Base-by-base conservation (phyloP, 176 grass and related monocot species). In the Ensete ventricosum region DNA sequence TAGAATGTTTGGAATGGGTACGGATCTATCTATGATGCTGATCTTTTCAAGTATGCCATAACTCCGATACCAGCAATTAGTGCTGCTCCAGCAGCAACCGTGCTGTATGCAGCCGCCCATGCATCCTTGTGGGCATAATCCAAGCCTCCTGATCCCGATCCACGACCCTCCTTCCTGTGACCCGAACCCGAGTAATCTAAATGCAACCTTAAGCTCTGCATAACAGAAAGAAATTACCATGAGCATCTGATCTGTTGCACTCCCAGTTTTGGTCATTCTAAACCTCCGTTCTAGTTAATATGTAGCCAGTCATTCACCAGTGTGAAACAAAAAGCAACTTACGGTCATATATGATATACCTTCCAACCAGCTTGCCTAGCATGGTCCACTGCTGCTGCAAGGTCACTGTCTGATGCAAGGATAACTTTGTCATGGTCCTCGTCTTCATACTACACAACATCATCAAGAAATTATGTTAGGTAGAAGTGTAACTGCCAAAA, bases 321-420 rank as follows among this genome's bases (percentile, higher is more conserved):
- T 22, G 54, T 50, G 21, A 71, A 78, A 1, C 48, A 43, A 4
- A 43, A 29, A 29, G 4, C 34, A 43, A 43, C 4, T 43, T 43
- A 43, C 64, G 78, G 21, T 52, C 57, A 66, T 24, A 7, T 22
- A 23, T 79, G 34, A 43, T 48, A 9, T 73, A 99, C 95, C 90
- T 99, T 94, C 95, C 95, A 99, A 75, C 95, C 90, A 11, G 93
- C 93, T 80, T 94, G 95, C 66, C 76, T 84, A 25, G 90, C 90
- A 64, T 99, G 90, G 76, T 99, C 90, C 19, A 99, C 88, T 50
- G 95, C 95, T 53, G 95, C 90, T 54, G 78, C 64, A 75, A 99
- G 88, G 86, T 99, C 95, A 49, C 75, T 76, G 64, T 99, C 90
- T 60, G 86, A 94, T 21, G 88, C 85, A 80, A 99, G 90, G 79